phyloP scores from a whole-genome alignment of 2,329 filamentous ascomycete genomes.

The Paraphaeosphaeria minitans region DNA sequence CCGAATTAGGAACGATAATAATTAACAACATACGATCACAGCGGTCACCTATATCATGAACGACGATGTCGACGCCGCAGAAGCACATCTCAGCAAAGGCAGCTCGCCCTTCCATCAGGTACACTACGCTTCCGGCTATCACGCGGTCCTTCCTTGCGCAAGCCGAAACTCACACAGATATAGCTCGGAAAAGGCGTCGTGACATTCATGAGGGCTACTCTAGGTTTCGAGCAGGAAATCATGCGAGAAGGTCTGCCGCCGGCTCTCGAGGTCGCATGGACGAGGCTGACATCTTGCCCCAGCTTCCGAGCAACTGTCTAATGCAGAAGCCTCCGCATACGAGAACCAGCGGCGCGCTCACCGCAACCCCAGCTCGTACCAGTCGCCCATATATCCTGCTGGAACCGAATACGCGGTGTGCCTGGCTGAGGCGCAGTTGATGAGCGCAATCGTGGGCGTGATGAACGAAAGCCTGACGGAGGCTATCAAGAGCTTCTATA shows the following conservation, averaged over 20 bases:
- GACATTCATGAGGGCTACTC: slow-evolving; percentile 80
- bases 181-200: slow-evolving; percentile 80
- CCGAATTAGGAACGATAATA: not conserved
- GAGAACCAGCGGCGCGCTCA: slow-evolving; percentile 77
- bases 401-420: slow-evolving; percentile 88
- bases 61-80: slow-evolving; percentile 86
- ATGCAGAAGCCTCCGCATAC: slow-evolving; percentile 77
- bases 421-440: slow-evolving; percentile 83
- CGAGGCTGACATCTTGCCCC: not conserved
- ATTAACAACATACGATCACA: slow-evolving; percentile 39
- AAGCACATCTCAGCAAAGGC: slow-evolving; percentile 71
- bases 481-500: slow-evolving; percentile 89
- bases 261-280: too few species aligned
- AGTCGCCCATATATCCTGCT: slow-evolving; percentile 72
- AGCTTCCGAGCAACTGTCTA: slow-evolving; percentile 72
- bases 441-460: slow-evolving; percentile 85
- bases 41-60: slow-evolving; percentile 79
- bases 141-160: not conserved
- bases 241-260: slow-evolving; percentile 61
- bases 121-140: slow-evolving; percentile 13
- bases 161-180: slow-evolving; percentile 24
- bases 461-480: slow-evolving; percentile 93
- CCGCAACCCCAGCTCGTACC: slow-evolving; percentile 62
- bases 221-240: slow-evolving; percentile 90
- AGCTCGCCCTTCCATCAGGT: slow-evolving; percentile 86